Conservation (phyloP, 768 basidiomycete genomes). For the Tricholoma saponaceum region DNA sequence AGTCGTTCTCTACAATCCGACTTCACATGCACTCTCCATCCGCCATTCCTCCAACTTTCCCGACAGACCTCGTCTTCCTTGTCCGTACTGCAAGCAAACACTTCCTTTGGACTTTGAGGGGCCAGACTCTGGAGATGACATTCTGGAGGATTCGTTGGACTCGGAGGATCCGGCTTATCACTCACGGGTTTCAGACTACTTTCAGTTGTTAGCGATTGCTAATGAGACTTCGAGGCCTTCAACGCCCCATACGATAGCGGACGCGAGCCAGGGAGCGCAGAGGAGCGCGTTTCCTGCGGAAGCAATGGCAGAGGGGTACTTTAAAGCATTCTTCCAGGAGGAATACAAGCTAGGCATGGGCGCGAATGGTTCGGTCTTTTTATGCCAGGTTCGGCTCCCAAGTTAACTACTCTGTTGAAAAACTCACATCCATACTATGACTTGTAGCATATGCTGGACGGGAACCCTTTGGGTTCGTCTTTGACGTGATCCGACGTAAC, state of each 20-base stretch:
- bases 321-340: slow-evolving; percentile 89
- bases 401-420: background rate
- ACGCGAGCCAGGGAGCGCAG: slow-evolving; percentile 1
- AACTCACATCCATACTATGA: background rate
- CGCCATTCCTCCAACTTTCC: slow-evolving; percentile 27
- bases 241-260: slow-evolving; percentile 36
- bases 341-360: slow-evolving; percentile 91
- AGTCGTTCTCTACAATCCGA: slow-evolving; percentile 84
- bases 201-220: slow-evolving; percentile 68
- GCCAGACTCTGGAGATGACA: slow-evolving; percentile 23
- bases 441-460: slow-evolving; percentile 48
- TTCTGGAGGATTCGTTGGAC: slow-evolving; percentile 29
- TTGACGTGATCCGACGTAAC: slow-evolving; percentile 11
- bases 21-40: slow-evolving; percentile 78
- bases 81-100: slow-evolving; percentile 73
- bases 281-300: slow-evolving; percentile 55
- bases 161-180: slow-evolving; percentile 37
- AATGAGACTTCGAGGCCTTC: slow-evolving; percentile 60
- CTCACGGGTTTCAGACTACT: slow-evolving; percentile 71
- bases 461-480: slow-evolving; percentile 67
- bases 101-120: slow-evolving; percentile 43
- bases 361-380: slow-evolving; percentile 85
- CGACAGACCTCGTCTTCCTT: slow-evolving; percentile 29
- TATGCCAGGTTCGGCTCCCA: slow-evolving; percentile 65
- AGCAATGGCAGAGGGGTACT: slow-evolving; percentile 88